Base-by-base conservation (phyloP, 257 asterid species). In the Euphrasia confusa region DNA sequence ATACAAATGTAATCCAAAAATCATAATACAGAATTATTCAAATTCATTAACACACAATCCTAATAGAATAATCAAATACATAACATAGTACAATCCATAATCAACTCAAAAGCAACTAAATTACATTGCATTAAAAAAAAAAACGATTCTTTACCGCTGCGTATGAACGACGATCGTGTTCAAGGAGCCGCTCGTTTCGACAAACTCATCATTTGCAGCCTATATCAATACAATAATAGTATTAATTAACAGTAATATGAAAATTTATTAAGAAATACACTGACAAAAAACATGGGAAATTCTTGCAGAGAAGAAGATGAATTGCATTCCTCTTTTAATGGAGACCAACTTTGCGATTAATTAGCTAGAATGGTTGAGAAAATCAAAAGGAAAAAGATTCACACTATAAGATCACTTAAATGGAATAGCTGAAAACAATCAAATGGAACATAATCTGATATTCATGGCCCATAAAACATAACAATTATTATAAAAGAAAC, bases 151-250 rank as follows among this genome's bases (percentile, higher is more conserved):
- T n/a, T n/a, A n/a, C n/a, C n/a, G n/a, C n/a, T n/a, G n/a, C n/a
- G n/a, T n/a, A n/a, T n/a, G n/a, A 61, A 73, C 75, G 72, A 91
- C 94, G 71, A 86, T 57, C 9, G 99, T 89, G 74, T 92, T 92
- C 54, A 92, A 71, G 72, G 97, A 84, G 72, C 96, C 97, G 65
- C 99, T 92, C 39, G 95, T 79, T 80, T 92, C 99, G 64, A 83
- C 89, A 83, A 84, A 92, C 63, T 96, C 93, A 81, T 86, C 97
- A 78, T 92, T 97, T 61, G 97, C 96, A 67, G 95, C 98, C 98
- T 88, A 80, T 52, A 80, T 52, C 74, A 79, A 68, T 62, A 47
- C 54, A 52, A 70, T 54, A 69, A 58, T 58, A 30, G 42, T 26
- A 45, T 32, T 42, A 66, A 21, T n/a, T n/a, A n/a, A n/a, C n/a